A percentile compares a stretch with the other conserved stretches of the same genome.
Evolutionary conservation across 2,329 filamentous ascomycete genomes (phyloP).

Genomic region (Plenodomus tracheiphilus): DNA sequence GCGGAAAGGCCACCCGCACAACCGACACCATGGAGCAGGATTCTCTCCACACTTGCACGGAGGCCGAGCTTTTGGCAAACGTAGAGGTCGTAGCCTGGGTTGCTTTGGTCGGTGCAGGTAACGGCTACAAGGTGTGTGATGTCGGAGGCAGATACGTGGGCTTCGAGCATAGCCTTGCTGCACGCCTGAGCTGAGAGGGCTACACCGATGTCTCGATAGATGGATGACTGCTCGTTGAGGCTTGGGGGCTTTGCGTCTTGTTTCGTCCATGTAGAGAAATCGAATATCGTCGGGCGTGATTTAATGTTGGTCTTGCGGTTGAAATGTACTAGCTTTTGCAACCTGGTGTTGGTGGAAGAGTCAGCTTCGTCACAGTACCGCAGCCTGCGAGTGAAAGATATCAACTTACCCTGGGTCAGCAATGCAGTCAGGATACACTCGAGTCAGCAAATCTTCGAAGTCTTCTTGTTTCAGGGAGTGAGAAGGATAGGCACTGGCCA

Average conservation of each 20-base stretch:
- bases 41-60: slow-evolving; percentile 33
- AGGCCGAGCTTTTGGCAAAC: slow-evolving; percentile 41
- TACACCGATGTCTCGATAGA: slow-evolving; percentile 36
- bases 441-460: slow-evolving; percentile 10
- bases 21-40: slow-evolving; percentile 44
- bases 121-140: slow-evolving; percentile 47
- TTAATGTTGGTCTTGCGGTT: slow-evolving; percentile 18
- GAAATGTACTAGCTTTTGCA: slow-evolving; percentile 18
- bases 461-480: slow-evolving; percentile 15
- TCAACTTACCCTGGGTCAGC: not conserved
- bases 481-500: slow-evolving; percentile 22
- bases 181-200: slow-evolving; percentile 37
- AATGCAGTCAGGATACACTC: slow-evolving; percentile 13
- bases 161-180: slow-evolving; percentile 38
- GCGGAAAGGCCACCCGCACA: slow-evolving; percentile 46
- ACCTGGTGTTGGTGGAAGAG: slow-evolving; percentile 9
- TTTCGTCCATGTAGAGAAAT: slow-evolving; percentile 11
- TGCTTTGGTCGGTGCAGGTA: slow-evolving; percentile 44
- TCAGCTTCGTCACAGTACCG: too few relatives aligned
- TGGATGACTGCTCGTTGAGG: slow-evolving; percentile 29
- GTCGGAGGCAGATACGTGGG: slow-evolving; percentile 17
- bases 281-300: slow-evolving; percentile 13
- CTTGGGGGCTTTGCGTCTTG: slow-evolving; percentile 12
- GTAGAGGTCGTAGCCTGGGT: slow-evolving; percentile 45
- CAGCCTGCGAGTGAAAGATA: too few relatives aligned